These are phyloP conservation scores for Trypethelium eluteriae DNA, from an alignment of 495 filamentous ascomycete species.

Conservation along the genomic window DNA sequence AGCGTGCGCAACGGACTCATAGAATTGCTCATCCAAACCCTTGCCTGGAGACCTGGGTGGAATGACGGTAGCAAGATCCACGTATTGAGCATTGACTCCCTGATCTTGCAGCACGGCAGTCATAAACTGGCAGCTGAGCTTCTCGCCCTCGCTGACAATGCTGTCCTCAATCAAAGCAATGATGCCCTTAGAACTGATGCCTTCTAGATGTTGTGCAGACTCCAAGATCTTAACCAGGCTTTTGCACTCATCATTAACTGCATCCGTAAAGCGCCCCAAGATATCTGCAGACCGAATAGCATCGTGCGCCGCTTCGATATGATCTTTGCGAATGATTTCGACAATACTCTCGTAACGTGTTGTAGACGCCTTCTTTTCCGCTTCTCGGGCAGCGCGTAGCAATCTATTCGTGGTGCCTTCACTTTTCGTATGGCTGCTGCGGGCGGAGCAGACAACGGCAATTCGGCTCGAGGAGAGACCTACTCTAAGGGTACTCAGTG, in stretches of 20 bases:
- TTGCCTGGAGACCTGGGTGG: conserved; percentile 50
- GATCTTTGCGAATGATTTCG: conserved; percentile 64
- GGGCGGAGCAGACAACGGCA: conserved; percentile 85
- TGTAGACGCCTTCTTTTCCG: conserved; percentile 54
- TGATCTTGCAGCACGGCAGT: conserved; percentile 68
- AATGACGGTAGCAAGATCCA: conserved; percentile 74
- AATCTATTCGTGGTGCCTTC: conserved; percentile 92
- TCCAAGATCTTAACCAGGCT: conserved; percentile 52
- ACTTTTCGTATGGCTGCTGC: conserved; percentile 81
- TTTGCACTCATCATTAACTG: conserved; percentile 66
- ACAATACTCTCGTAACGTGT: conserved; percentile 63
- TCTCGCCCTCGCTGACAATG: conserved; percentile 88
- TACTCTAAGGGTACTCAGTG: conserved; percentile 44
- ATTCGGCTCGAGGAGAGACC: conserved; percentile 60
- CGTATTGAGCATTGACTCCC: conserved; percentile 72
- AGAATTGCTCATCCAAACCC: conserved; percentile 70
- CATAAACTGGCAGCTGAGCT: conserved; percentile 84
- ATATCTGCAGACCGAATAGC: conserved; percentile 51
- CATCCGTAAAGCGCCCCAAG: conserved; percentile 46
- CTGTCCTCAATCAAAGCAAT: conserved; percentile 54
- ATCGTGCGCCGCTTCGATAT: conserved; percentile 51
- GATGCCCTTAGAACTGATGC: conserved; percentile 64
- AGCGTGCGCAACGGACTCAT: conserved; percentile 55
- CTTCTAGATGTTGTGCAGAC: conserved; percentile 47
- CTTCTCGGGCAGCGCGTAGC: conserved; percentile 59